Evolutionary conservation across 2,329 filamentous ascomycete species (phyloP).

Genomic region (Stylonectria norvegica): DNA sequence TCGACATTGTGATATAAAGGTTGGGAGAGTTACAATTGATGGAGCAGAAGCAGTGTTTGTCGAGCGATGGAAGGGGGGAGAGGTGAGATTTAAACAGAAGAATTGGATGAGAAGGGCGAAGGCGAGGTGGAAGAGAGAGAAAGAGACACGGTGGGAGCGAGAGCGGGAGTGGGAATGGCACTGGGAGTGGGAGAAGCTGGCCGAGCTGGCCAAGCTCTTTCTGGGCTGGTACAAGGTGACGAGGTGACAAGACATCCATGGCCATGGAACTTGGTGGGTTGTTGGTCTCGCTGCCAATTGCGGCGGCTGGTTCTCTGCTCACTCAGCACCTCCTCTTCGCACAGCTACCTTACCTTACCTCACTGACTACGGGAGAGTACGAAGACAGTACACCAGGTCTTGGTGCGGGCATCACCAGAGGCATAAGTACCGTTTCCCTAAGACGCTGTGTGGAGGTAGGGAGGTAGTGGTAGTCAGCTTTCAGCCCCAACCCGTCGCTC

Average conservation of each 20-base stretch:
- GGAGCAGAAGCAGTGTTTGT: slow-evolving; percentile 2
- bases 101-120: slow-evolving; percentile 10
- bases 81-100: slow-evolving; percentile 17
- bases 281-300: not conserved
- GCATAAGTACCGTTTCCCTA: not conserved
- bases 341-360: too few species aligned
- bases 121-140: slow-evolving; percentile 14
- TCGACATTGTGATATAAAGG: slow-evolving; percentile 37
- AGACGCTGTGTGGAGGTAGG: too few species aligned
- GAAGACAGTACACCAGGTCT: not conserved
- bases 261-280: too few species aligned
- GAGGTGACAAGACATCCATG: too few species aligned
- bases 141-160: slow-evolving; percentile 16
- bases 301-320: not conserved
- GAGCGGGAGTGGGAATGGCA: slow-evolving; percentile 18
- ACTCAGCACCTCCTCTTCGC: too few species aligned
- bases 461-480: too few species aligned
- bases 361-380: not conserved
- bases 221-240: too few species aligned
- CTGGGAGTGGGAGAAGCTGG: slow-evolving; percentile 3
- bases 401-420: not conserved
- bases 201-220: not conserved
- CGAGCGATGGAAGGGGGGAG: slow-evolving; percentile 4
- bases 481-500: too few species aligned
- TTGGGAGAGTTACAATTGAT: slow-evolving; percentile 1